Conservation (phyloP, 345 rosid species). For the Jatropha curcas region DNA sequence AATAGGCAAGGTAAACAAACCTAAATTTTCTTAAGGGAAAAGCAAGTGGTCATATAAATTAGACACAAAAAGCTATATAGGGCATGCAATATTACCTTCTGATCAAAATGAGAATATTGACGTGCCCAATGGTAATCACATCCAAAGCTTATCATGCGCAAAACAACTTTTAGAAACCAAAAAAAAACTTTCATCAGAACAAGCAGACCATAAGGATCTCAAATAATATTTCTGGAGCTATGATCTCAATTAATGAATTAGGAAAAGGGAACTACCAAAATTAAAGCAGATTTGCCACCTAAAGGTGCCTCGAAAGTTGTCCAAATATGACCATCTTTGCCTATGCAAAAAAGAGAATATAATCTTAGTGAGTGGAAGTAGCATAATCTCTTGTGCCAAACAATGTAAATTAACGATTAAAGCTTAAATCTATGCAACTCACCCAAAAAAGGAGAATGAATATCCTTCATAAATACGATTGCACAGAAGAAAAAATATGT, state of each 20-base stretch:
- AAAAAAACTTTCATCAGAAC: neutral
- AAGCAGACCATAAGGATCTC: neutral
- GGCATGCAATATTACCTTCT: conserved; percentile 46
- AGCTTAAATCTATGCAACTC: conserved; percentile 31
- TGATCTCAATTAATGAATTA: neutral
- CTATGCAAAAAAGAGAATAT: conserved; percentile 35
- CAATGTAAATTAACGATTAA: neutral
- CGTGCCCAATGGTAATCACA: conserved; percentile 77
- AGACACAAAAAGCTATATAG: neutral
- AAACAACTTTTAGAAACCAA: conserved; percentile 48
- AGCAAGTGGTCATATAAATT: neutral
- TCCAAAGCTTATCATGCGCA: conserved; percentile 96
- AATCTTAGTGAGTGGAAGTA: conserved; percentile 7
- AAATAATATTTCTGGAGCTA: neutral
- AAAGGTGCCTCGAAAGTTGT: conserved; percentile 79
- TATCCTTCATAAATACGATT: conserved; percentile 91
- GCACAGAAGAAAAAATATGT: conserved; percentile 67
- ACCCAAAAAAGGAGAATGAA: conserved; percentile 81
- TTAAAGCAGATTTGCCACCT: conserved; percentile 98
- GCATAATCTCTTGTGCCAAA: conserved; percentile 7
- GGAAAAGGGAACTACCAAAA: conserved; percentile 56
- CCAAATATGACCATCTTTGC: conserved; percentile 67
- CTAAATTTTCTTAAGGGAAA: neutral
- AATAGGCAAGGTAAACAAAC: neutral
- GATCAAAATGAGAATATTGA: conserved; percentile 62